Evolutionary conservation across 2,329 filamentous ascomycete species (phyloP).

Genomic region (Fusarium paranaense): DNA sequence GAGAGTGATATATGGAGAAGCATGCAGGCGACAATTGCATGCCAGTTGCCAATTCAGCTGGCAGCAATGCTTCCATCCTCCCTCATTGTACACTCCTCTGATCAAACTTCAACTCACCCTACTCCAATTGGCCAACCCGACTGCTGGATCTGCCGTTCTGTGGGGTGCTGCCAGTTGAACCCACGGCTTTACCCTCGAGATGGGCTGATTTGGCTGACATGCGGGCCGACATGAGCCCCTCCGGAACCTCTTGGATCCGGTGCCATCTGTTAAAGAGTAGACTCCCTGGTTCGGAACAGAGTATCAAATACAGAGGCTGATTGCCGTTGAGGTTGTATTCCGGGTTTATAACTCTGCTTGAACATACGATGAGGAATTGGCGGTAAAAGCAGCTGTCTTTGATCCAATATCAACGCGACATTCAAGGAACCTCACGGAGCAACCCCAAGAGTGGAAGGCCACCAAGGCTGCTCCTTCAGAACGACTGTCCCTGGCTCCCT

Average conservation of each 20-base stretch:
- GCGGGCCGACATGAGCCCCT: not conserved
- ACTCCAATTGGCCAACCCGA: conserved; percentile 1
- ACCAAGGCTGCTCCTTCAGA: not conserved
- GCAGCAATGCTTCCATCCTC: not conserved
- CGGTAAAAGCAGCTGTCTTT: not conserved
- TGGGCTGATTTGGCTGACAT: conserved; percentile 3
- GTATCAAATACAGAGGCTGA: not conserved
- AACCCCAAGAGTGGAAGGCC: not conserved
- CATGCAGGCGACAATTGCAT: not conserved
- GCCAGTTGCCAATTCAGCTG: not conserved
- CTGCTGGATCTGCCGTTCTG: not conserved
- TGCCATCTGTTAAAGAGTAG: not conserved
- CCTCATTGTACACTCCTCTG: not conserved
- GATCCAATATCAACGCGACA: not conserved
- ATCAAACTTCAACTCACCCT: not conserved
- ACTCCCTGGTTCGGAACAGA: not conserved
- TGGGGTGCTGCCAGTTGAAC: not conserved
- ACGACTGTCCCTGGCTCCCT: not conserved
- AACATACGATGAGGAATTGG: not conserved
- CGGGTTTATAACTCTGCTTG: not conserved
- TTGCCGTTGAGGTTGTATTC: not conserved
- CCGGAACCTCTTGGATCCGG: conserved; percentile 4
- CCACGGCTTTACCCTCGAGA: not conserved
- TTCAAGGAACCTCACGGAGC: not conserved
- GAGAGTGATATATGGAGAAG: not conserved